Conservation (phyloP, 2,329 filamentous ascomycete species). For the Exophiala lecanii-corni region DNA sequence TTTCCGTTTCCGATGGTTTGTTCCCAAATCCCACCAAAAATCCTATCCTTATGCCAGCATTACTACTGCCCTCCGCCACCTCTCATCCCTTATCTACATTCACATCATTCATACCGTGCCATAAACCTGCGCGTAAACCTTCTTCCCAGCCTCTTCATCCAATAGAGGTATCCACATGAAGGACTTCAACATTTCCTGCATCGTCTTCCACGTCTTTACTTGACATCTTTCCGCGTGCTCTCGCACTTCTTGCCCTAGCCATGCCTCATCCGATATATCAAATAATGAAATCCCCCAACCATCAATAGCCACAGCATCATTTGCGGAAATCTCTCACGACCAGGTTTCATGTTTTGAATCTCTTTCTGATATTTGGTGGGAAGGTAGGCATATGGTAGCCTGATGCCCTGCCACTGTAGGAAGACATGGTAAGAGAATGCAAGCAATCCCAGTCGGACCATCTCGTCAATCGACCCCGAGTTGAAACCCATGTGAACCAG, state of each 20-base stretch:
- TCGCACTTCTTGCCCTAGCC: slow-evolving; percentile 11
- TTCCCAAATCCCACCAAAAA: no score
- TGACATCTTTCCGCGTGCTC: slow-evolving; percentile 1
- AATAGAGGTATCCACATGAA: slow-evolving; percentile 33
- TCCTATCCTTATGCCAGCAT: no score
- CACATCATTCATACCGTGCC: no score
- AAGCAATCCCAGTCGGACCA: slow-evolving; percentile 38
- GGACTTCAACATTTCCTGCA: slow-evolving; percentile 26
- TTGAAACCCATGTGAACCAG: slow-evolving; percentile 34
- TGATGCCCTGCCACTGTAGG: slow-evolving; percentile 34
- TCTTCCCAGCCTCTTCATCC: slow-evolving; percentile 30
- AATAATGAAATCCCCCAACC: slow-evolving; percentile 17
- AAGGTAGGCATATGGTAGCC: slow-evolving; percentile 22
- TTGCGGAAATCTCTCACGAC: slow-evolving; percentile 1
- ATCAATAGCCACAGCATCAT: slow-evolving; percentile 25
- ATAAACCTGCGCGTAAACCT: slow-evolving; percentile 24
- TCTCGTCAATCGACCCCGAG: slow-evolving; percentile 31
- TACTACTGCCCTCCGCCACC: no score
- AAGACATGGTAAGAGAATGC: slow-evolving; percentile 39
- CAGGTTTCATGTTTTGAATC: slow-evolving; percentile 10
- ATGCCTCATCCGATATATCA: slow-evolving; percentile 7
- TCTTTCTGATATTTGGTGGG: slow-evolving; percentile 13
- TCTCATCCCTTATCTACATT: no score
- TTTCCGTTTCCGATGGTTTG: no score
- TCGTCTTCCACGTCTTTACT: slow-evolving; percentile 14